phyloP scores from a whole-genome alignment of 306 rosid genomes.

The Begonia masoniana region DNA sequence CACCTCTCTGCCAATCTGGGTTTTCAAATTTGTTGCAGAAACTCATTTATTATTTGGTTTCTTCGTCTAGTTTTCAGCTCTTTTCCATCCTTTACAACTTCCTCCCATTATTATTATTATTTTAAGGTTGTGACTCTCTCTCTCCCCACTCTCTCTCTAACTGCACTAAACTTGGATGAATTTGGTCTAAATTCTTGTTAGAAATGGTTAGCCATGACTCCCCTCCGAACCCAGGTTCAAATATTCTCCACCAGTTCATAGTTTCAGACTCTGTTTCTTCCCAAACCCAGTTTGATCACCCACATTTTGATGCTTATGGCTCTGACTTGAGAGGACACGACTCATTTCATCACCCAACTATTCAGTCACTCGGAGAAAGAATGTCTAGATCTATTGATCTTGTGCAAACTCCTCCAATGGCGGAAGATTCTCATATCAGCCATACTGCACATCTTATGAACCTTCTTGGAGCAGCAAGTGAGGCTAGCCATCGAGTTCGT shows the following conservation, averaged over 20 bases:
- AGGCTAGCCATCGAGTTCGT: conserved; percentile 29
- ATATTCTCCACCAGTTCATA: conserved; percentile 24
- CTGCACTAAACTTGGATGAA: too few species aligned
- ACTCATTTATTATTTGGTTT: conserved; percentile 9
- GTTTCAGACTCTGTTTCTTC: conserved; percentile 42
- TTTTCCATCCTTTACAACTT: background rate
- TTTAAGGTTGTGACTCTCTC: too few species aligned
- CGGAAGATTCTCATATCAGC: conserved; percentile 40
- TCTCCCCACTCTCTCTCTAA: too few species aligned
- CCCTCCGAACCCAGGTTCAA: conserved; percentile 23
- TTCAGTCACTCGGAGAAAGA: too few species aligned
- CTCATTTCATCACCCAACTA: too few species aligned
- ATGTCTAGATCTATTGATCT: too few species aligned
- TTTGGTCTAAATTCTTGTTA: background rate
- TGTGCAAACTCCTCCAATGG: conserved; percentile 21
- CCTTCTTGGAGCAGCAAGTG: conserved; percentile 52
- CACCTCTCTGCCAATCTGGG: conserved; percentile 16
- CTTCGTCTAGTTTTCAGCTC: conserved; percentile 16
- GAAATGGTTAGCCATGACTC: conserved; percentile 26
- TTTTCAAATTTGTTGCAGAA: conserved; percentile 17
- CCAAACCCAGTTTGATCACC: conserved; percentile 45
- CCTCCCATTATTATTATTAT: background rate
- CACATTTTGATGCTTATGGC: conserved; percentile 39
- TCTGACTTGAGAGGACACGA: too few species aligned
- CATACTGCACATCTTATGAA: conserved; percentile 70